Conservation (phyloP, 1,139 yeast genomes). For the Saccharomyces hybrid region DNA sequence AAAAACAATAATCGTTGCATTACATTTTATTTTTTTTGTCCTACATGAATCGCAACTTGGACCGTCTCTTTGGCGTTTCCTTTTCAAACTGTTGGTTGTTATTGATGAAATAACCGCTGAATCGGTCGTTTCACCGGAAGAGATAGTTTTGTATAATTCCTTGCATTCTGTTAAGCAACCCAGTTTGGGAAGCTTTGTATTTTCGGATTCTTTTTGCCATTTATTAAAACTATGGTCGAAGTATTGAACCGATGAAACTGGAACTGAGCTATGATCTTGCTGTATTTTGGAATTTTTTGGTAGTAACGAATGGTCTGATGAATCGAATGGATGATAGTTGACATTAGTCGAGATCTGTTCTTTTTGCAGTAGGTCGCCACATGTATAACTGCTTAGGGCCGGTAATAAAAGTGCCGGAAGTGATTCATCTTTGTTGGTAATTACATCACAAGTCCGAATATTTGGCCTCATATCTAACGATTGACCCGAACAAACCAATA, state of each 20-base stretch:
- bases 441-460: neutral
- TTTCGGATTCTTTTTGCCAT: neutral
- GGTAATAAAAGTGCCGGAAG: neutral
- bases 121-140: neutral
- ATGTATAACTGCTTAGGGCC: neutral
- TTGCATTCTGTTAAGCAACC: neutral
- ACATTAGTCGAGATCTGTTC: neutral
- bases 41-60: constrained; percentile 73
- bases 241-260: neutral
- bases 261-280: neutral
- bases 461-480: neutral
- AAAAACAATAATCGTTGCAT: constrained; percentile 47
- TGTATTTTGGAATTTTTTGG: neutral
- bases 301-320: neutral
- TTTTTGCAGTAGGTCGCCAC: neutral
- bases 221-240: neutral
- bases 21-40: constrained; percentile 66
- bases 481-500: neutral
- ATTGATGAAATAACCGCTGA: neutral
- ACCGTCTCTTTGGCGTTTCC: constrained; percentile 56
- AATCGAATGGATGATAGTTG: neutral
- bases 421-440: neutral
- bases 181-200: neutral
- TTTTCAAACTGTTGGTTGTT: neutral
- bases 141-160: neutral